Conservation (phyloP, 1,284 basidiomycete genomes). For the Rhodotorula sp. region DNA sequence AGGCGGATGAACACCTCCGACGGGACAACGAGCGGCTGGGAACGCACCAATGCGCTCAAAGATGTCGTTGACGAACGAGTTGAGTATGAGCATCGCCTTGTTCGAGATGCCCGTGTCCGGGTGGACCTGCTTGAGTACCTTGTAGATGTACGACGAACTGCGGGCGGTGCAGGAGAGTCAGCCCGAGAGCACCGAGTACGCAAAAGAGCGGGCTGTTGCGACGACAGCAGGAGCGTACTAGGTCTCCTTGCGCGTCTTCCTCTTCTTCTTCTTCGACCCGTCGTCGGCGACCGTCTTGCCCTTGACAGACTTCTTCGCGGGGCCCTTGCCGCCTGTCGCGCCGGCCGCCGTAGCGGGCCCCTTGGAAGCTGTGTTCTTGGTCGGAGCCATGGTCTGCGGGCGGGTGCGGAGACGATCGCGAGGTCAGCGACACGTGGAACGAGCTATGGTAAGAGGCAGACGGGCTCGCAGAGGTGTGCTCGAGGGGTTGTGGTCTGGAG, state of each 20-base stretch:
- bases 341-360: constrained; percentile 24
- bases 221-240: too few relatives aligned
- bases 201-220: too few relatives aligned
- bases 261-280: constrained; percentile 55
- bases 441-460: too few relatives aligned
- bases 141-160: constrained; percentile 45
- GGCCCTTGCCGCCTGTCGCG: constrained; percentile 32
- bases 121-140: constrained; percentile 84
- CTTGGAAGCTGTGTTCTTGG: neutral
- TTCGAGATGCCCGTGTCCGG: constrained; percentile 96
- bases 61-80: constrained; percentile 60
- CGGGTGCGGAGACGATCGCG: too few relatives aligned
- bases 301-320: constrained; percentile 46
- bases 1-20: too few relatives aligned
- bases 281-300: constrained; percentile 56
- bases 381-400: constrained; percentile 1
- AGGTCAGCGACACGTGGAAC: neutral
- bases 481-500: too few relatives aligned
- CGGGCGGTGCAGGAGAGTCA: neutral
- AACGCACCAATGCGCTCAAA: constrained; percentile 52
- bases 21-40: fast-evolving
- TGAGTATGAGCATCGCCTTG: constrained; percentile 94
- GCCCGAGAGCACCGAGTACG: neutral
- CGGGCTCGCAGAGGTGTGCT: too few relatives aligned
- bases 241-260: constrained; percentile 67